Base-by-base conservation (phyloP, 177 flowering plant species). In the Vitis hybrid region DNA sequence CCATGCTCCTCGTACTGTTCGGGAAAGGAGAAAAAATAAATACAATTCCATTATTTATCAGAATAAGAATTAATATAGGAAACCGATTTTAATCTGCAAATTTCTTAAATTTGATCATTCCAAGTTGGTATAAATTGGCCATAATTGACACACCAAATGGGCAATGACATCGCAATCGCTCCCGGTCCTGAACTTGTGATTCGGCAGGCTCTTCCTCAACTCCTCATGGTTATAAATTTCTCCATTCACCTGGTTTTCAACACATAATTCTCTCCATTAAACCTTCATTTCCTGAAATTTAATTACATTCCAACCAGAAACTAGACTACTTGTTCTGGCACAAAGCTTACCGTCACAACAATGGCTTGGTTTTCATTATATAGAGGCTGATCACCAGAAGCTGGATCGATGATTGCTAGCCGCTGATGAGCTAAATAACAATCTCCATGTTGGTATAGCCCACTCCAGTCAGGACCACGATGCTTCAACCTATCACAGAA, bases 401-500 rank as follows among this genome's bases (percentile, higher is more conserved):
- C 89, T 10, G 99, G 99, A 74, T 93, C 99, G 5, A 95, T 79
- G 34, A 95, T 85, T 1, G 99, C 99, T 0, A 95, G 82, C 59
- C 99, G 79, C 70, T 95, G 99, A 75, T 95, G 99, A n/a, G 97
- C 78, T 74, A 95, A 76, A 69, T 68, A 95, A 72, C 65, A 85
- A 54, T 87, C 98, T 7, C 92, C 93, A 72, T 90, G 85, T 60
- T 92, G 97, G 70, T 93, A 86, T 5, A 95, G 66, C 58, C 99
- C 99, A 78, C 98, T 93, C 99, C 99, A 95, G 72, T 95, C 98
- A 2, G 99, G 99, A 8, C 99, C 99, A 8, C 99, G 87, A 77
- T 95, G 99, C 91, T 86, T 95, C 91, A 95, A 82, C 61, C 99
- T 95, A 74, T 49, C 1, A 10, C 5, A 60, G 62, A 23, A 6